These are phyloP conservation scores for Trichosporon faecale DNA, from an alignment of 1,284 basidiomycete species.

Conservation along the genomic window DNA sequence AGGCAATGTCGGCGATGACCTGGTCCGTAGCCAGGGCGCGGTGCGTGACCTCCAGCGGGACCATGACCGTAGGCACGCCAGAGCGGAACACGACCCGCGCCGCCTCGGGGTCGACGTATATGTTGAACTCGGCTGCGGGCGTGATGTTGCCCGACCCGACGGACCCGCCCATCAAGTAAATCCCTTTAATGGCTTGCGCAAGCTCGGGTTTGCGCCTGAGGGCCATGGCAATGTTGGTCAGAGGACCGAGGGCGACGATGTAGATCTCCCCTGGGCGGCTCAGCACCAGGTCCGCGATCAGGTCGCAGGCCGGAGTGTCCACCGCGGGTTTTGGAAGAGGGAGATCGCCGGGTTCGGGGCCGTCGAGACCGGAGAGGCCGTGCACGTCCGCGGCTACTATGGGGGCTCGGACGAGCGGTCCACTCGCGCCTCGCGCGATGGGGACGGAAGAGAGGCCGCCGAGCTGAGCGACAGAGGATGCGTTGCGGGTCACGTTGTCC, in stretches of 20 bases:
- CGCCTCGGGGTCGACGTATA: constrained; percentile 28
- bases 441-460: constrained; percentile 20
- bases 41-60: constrained; percentile 29
- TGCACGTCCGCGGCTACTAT: constrained; percentile 20
- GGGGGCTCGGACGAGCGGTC: constrained; percentile 12
- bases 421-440: constrained; percentile 13
- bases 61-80: constrained; percentile 20
- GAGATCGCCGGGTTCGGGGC: constrained; percentile 13
- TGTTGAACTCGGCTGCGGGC: constrained; percentile 28
- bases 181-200: constrained; percentile 13
- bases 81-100: constrained; percentile 21
- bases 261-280: constrained; percentile 20
- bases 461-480: constrained; percentile 21
- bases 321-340: constrained; percentile 9
- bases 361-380: constrained; percentile 21
- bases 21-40: constrained; percentile 17
- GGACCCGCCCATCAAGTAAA: constrained; percentile 28
- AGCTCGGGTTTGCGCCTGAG: constrained; percentile 17
- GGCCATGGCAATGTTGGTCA: constrained; percentile 29
- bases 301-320: constrained; percentile 19
- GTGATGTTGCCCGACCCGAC: constrained; percentile 23
- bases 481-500: constrained; percentile 23
- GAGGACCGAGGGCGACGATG: constrained; percentile 24
- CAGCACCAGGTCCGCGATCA: constrained; percentile 23
- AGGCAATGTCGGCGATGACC: constrained; percentile 14